Conservation (phyloP, 177 flowering plant genomes). For the Vitis hybrid region DNA sequence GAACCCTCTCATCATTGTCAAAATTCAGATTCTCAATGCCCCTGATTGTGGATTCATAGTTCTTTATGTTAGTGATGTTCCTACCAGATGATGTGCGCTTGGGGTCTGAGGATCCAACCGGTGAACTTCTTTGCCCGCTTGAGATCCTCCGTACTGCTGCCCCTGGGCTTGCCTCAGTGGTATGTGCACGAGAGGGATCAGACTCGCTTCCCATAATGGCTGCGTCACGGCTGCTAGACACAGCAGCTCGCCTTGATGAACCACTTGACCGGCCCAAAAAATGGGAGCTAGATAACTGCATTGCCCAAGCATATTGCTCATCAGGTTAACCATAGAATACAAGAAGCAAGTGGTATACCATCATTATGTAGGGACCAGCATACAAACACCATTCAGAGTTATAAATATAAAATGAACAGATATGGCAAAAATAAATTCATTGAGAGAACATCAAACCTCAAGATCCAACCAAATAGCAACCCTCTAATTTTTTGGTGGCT, state of each 20-base stretch:
- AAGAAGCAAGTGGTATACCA: too few relatives aligned
- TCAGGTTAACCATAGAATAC: too few relatives aligned
- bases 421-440: too few relatives aligned
- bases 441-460: too few relatives aligned
- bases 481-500: too few relatives aligned
- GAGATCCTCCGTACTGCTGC: constrained; percentile 41
- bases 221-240: constrained; percentile 69
- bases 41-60: constrained; percentile 65
- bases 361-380: too few relatives aligned
- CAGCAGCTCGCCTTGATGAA: constrained; percentile 67
- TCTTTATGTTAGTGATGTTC: constrained; percentile 45
- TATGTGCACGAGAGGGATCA: constrained; percentile 55
- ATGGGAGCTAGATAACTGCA: constrained; percentile 54
- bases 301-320: not conserved
- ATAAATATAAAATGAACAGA: too few relatives aligned
- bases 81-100: constrained; percentile 61
- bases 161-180: constrained; percentile 70
- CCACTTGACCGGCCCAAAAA: constrained; percentile 68
- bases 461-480: too few relatives aligned
- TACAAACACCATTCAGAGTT: too few relatives aligned
- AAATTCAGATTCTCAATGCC: constrained; percentile 68
- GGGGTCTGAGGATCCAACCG: constrained; percentile 59
- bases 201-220: constrained; percentile 49
- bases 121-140: constrained; percentile 63
- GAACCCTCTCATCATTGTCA: constrained; percentile 61